Evolutionary conservation across 1,139 yeast species (phyloP).

Genomic region (Magnusiomyces suaveolens): DNA sequence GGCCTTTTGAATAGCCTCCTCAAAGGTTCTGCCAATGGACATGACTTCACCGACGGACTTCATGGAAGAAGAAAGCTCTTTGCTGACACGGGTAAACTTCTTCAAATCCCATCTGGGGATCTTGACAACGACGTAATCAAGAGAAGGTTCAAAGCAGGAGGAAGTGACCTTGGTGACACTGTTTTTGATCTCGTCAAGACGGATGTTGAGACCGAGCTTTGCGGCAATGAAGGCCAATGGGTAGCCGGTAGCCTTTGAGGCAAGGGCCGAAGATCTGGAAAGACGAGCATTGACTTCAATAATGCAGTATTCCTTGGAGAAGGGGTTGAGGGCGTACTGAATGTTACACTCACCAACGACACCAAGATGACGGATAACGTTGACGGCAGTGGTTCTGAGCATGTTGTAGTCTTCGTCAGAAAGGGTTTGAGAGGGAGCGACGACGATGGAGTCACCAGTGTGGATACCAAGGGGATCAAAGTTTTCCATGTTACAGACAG

Average conservation of each 20-base stretch:
- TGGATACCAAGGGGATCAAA: constrained; percentile 98
- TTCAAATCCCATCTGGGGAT: constrained; percentile 99
- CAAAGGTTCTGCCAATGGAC: constrained; percentile 96
- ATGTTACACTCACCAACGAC: constrained; percentile 99
- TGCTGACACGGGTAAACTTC: constrained; percentile 88
- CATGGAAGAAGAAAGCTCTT: constrained; percentile 86
- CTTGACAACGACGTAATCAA: constrained; percentile 94
- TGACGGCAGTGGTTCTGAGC: constrained; percentile 96
- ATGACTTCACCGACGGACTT: constrained; percentile 98
- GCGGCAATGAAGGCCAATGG: constrained; percentile 98
- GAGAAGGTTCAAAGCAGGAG: constrained; percentile 95
- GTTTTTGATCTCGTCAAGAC: constrained; percentile 90
- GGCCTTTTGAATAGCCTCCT: constrained; percentile 97
- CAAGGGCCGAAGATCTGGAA: constrained; percentile 95
- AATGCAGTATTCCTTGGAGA: constrained; percentile 89
- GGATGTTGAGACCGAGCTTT: constrained; percentile 88
- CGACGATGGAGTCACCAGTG: constrained; percentile 98
- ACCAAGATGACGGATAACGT: constrained; percentile 93
- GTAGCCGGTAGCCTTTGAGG: constrained; percentile 97
- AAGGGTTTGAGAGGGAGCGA: constrained; percentile 96
- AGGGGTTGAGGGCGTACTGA: constrained; percentile 94
- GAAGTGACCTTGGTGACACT: constrained; percentile 91
- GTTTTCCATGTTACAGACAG: constrained; percentile 99
- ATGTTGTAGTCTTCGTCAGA: constrained; percentile 96
- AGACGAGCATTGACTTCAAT: constrained; percentile 97